Evolutionary conservation across 192 early-diverging fungal genomes (phyloP).

Genomic region (Haplosporangium gracile): DNA sequence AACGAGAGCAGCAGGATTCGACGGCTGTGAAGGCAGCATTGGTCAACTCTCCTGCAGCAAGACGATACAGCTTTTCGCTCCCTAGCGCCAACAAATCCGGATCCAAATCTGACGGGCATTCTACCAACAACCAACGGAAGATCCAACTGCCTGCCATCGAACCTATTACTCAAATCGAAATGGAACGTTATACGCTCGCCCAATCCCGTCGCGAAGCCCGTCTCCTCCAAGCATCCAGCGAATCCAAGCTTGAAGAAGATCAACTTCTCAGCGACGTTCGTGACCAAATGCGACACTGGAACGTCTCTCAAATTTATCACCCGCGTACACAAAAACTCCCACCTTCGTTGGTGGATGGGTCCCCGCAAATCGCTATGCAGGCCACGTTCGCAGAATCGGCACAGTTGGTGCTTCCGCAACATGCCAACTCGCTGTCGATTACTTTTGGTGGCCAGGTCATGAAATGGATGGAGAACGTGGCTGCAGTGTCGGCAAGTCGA

Average conservation of each 20-base stretch:
- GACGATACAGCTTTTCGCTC: slow-evolving; percentile 45
- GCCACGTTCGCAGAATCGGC: slow-evolving; percentile 71
- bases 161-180: slow-evolving; percentile 64
- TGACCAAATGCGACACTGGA: slow-evolving; percentile 60
- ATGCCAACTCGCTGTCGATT: slow-evolving; percentile 75
- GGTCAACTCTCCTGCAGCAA: slow-evolving; percentile 34
- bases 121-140: slow-evolving; percentile 12
- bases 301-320: slow-evolving; percentile 17
- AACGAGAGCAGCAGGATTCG: slow-evolving; percentile 15
- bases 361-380: slow-evolving; percentile 45
- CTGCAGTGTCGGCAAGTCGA: slow-evolving; percentile 69
- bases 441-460: slow-evolving; percentile 83
- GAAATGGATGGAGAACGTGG: slow-evolving; percentile 78
- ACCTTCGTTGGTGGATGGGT: slow-evolving; percentile 12
- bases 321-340: slow-evolving; percentile 4
- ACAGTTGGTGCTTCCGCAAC: slow-evolving; percentile 79
- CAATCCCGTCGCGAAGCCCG: slow-evolving; percentile 65
- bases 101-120: background rate
- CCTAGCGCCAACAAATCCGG: slow-evolving; percentile 35
- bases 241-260: slow-evolving; percentile 34
- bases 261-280: slow-evolving; percentile 55
- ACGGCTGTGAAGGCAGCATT: slow-evolving; percentile 20
- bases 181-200: slow-evolving; percentile 68
- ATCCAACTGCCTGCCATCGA: slow-evolving; percentile 65
- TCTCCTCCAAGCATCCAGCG: slow-evolving; percentile 31